Evolutionary conservation across 176 grass and related monocot genomes (phyloP), one percentile per base, ranked within the genome.

Genomic region (Carex pumila): DNA sequence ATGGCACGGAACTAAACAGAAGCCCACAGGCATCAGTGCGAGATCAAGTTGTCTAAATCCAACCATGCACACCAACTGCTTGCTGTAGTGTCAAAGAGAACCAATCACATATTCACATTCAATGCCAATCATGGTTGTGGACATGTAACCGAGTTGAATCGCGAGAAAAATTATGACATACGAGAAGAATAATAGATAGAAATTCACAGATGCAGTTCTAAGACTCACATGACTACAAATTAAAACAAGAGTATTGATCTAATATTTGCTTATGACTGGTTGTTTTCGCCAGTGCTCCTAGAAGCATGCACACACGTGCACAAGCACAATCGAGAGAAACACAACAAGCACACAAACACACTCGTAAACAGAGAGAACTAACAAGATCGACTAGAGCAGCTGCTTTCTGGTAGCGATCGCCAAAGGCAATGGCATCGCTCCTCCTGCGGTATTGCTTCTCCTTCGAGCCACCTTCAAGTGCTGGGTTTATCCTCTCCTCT

Each of bases 381-480:
- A 98, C 95, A 19, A 98, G 92, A 84, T 98, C 95, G 30, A 98
- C 95, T 67, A 95, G 95, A 32, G 95, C 95, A 11, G 95, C 95
- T 39, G 95, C 95, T 87, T 98, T 98, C 95, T 98, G 95, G 89
- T 90, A 98, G 74, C 65, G 91, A 71, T 92, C 87, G 74, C 95
- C 92, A 82, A 91, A 86, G 45, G 95, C 86, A 65, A 98, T 90
- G 79, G 95, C 92, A 73, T 95, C 92, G 9, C 85, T 79, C 67
- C 92, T 90, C 32, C 86, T 72, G 14, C 59, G 61, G 89, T 82
- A 88, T 68, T 74, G 54, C 91, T 70, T 95, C 12, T 45, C 34
- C 84, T 18, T 41, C 61, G 81, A 82, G 84, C 52, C 79, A 54
- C 52, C 53, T 43, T 12, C 81, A 17, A 17, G 30, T 39, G 6